Percentiles rank a stretch among this genome's conserved stretches.
Evolutionary conservation across 2,329 filamentous ascomycete genomes (phyloP).

Genomic region (Ceratocystis eucalypticola): DNA sequence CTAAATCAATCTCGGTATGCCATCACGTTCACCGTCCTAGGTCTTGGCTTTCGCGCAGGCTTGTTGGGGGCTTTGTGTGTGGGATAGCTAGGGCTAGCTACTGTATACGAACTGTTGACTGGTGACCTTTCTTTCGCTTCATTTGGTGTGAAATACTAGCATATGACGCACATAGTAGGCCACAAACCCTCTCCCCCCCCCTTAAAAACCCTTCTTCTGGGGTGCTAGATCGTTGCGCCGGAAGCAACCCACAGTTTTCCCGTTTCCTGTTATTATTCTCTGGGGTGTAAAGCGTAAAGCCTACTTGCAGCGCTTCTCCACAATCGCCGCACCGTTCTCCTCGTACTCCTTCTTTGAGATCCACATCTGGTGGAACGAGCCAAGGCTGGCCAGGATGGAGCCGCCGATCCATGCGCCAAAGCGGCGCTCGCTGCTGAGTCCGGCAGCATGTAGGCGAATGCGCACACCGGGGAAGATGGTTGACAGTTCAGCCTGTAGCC

Average conservation of each 20-base stretch:
- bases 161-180: too few species aligned
- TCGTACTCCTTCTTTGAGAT: constrained; percentile 96
- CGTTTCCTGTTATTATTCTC: too few species aligned
- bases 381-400: constrained; percentile 86
- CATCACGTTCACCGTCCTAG: background rate
- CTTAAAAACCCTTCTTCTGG: too few species aligned
- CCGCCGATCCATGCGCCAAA: constrained; percentile 95
- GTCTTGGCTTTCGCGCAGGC: too few species aligned
- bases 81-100: background rate
- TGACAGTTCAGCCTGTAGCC: constrained; percentile 72
- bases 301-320: constrained; percentile 93
- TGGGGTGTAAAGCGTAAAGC: too few species aligned
- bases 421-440: constrained; percentile 72
- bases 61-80: background rate
- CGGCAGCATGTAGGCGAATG: constrained; percentile 78
- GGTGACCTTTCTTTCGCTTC: too few species aligned
- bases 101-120: too few species aligned
- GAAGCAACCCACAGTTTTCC: too few species aligned
- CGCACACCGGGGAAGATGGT: constrained; percentile 70
- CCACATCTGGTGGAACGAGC: constrained; percentile 99
- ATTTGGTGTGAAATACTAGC: too few species aligned
- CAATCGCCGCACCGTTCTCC: constrained; percentile 78
- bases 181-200: too few species aligned
- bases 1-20: constrained; percentile 12
- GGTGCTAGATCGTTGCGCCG: too few species aligned